Base-by-base conservation (phyloP, 129 eudicot genomes). In the Mikania micrantha region DNA sequence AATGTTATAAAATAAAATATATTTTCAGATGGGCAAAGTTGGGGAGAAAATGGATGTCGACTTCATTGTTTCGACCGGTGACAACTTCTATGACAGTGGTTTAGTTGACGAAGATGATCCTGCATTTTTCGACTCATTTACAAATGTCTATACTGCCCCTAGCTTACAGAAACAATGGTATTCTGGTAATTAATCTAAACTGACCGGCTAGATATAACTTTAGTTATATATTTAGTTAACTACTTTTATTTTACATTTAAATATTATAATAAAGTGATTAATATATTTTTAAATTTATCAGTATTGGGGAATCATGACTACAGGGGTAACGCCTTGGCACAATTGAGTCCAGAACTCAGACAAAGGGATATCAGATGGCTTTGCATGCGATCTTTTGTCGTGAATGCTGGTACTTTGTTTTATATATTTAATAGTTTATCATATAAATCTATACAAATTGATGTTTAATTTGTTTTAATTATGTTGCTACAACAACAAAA, bases 301-400 rank as follows among this genome's bases (percentile, higher is more conserved):
- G 96, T 88, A 1, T 57, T 85, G 31, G 96, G 93, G 41, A 88
- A 88, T 74, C 96, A 88, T 79, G 96, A 88, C 67, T 85, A 88
- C 13, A 88, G 96, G 72, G 92, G 96, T 29, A 54, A 88, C 79
- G 96, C 63, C 19, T 70, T 76, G 70, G 92, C 93, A 67, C 96
- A 88, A 68, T 24, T 80, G 71, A 80, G 91, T 53, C 80, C 79
- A 19, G 39, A 53, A 50, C 91, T 85, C 10, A 76, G 50, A 25
- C 73, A 75, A 35, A 82, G 60, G 77, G 96, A 88, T 64, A 40
- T 48, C 49, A 78, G 71, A 78, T 88, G 92, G 96, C 64, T 83
- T 29, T 85, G 96, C 83, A 35, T 70, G 5, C 83, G 70, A 78
- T 82, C 92, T 25, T 80, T 61, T 44, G 76, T 88, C 15, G 41